phyloP scores from a whole-genome alignment of 352 stramenopile species.

The Phytophthora lateralis region DNA sequence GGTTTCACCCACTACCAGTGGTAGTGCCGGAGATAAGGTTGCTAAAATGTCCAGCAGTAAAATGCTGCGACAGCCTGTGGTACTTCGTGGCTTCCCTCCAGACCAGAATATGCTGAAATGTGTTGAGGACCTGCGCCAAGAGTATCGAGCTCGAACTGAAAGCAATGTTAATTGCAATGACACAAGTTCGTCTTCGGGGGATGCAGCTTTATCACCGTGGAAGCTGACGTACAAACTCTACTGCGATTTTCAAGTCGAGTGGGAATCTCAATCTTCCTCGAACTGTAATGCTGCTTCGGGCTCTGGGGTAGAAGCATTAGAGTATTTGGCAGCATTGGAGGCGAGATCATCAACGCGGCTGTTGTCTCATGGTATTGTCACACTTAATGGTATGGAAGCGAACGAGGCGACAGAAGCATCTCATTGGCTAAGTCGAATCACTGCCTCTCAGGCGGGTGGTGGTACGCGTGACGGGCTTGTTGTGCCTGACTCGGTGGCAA shows the following conservation, averaged over 20 bases:
- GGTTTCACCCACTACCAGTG: not conserved
- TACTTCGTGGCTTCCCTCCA: conserved; percentile 51
- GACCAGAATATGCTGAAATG: conserved; percentile 86
- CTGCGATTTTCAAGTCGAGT: conserved; percentile 76
- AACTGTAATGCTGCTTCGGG: conserved; percentile 3
- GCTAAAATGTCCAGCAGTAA: conserved; percentile 15
- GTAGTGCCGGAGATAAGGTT: not conserved
- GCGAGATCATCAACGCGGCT: conserved; percentile 15
- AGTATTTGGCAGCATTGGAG: conserved; percentile 23
- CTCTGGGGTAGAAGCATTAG: conserved; percentile 6
- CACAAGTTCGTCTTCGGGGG: conserved; percentile 2
- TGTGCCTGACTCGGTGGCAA: conserved; percentile 43
- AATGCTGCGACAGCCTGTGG: conserved; percentile 21
- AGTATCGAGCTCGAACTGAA: conserved; percentile 12
- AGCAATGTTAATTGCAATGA: conserved; percentile 3
- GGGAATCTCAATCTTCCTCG: conserved; percentile 30
- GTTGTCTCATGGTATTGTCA: conserved; percentile 26
- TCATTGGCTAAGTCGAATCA: conserved; percentile 32
- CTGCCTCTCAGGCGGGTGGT: conserved; percentile 13
- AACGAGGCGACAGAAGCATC: conserved; percentile 22
- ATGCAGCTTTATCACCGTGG: conserved; percentile 58
- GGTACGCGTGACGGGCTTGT: conserved; percentile 8
- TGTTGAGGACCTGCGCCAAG: conserved; percentile 55
- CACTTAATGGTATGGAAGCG: conserved; percentile 27
- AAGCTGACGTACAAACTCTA: conserved; percentile 76